Evolutionary conservation across 148 eudicot genomes (phyloP).

Genomic region (Diospyros kaki): DNA sequence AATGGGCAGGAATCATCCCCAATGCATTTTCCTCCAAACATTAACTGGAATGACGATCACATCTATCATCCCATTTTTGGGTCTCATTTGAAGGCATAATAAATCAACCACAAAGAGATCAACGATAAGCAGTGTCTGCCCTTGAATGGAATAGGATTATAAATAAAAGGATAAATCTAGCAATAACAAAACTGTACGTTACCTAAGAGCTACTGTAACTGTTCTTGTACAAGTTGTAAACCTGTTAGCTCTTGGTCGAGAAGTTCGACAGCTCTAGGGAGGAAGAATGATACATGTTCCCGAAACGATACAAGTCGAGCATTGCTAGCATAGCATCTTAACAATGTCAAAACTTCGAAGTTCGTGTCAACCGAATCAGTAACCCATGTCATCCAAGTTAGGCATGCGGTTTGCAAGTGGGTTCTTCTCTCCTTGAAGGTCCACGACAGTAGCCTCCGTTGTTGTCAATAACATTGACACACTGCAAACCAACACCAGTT

Average conservation of each 20-base stretch:
- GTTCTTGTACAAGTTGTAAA: not conserved
- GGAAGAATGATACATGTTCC: not conserved
- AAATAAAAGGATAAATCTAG: not conserved
- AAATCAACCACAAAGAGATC: no score
- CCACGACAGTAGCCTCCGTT: constrained; percentile 68
- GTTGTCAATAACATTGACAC: constrained; percentile 79
- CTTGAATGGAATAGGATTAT: not conserved
- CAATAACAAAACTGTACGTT: not conserved
- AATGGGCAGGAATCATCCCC: no score
- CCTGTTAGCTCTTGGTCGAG: not conserved
- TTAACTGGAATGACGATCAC: no score
- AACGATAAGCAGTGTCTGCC: not conserved
- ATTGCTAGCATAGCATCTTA: not conserved
- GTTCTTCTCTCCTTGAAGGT: constrained; percentile 49
- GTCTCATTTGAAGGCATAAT: no score
- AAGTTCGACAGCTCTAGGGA: not conserved
- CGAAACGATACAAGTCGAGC: not conserved
- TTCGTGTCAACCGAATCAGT: constrained; percentile 13
- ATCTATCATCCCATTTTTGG: no score
- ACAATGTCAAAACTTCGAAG: not conserved
- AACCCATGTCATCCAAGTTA: constrained; percentile 65
- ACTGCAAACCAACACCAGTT: constrained; percentile 30
- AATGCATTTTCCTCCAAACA: no score
- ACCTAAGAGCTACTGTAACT: no score
- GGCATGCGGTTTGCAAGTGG: constrained; percentile 59